phyloP scores from a whole-genome alignment of 305 asterid genomes.

The Fraxinus baroniana region DNA sequence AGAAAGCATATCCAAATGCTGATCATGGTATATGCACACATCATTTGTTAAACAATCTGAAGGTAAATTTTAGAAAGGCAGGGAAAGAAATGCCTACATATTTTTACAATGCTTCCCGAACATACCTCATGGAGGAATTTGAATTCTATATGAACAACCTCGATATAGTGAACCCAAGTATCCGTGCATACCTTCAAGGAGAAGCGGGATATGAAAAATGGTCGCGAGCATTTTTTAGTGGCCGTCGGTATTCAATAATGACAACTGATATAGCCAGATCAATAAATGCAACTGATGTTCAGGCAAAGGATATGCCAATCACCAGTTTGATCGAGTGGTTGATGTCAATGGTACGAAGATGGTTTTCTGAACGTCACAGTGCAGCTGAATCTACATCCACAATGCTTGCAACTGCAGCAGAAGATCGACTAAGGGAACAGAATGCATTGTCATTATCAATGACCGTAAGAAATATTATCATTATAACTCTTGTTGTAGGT shows the following conservation, averaged over 20 bases:
- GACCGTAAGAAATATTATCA: not conserved
- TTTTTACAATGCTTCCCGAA: not conserved
- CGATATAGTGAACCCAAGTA: not conserved
- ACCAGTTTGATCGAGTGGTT: not conserved
- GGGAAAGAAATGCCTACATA: constrained; percentile 2
- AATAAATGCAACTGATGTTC: not conserved
- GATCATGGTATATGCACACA: not conserved
- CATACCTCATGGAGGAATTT: constrained; percentile 2
- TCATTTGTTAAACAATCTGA: not conserved
- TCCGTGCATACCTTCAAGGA: constrained; percentile 5
- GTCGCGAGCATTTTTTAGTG: not conserved
- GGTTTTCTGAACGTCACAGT: not conserved
- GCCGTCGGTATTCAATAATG: constrained; percentile 1
- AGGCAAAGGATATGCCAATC: not conserved
- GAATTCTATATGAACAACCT: not conserved
- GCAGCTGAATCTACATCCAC: not conserved
- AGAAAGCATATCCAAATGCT: constrained; percentile 2
- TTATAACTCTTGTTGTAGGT: not conserved
- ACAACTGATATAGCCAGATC: not conserved
- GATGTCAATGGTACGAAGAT: not conserved
- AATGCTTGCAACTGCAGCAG: not conserved
- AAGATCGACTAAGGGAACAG: constrained; percentile 3
- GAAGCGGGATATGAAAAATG: not conserved
- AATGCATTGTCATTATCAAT: constrained; percentile 1
- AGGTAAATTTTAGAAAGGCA: not conserved